Percentiles rank a stretch among this genome's conserved stretches.
Conservation (phyloP, 306 rosid species). For the Medicago lupulina region DNA sequence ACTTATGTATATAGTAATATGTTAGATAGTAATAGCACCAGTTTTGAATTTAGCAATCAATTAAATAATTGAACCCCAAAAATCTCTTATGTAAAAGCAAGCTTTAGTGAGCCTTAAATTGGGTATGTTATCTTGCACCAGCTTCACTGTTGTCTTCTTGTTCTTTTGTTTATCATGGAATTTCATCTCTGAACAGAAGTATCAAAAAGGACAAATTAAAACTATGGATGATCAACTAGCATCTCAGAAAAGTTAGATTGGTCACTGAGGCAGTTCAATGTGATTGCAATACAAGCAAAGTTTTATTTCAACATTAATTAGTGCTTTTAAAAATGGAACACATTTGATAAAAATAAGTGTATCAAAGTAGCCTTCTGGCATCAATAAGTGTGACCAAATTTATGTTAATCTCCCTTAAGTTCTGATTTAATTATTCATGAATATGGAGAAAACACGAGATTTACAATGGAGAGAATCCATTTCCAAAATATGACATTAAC, state of each 20-base stretch:
- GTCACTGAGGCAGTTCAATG: neutral
- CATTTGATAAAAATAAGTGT: neutral
- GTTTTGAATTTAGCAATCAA: constrained; percentile 24
- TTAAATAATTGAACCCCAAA: neutral
- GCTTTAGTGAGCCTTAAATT: constrained; percentile 12
- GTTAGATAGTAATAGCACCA: neutral
- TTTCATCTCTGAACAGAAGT: neutral
- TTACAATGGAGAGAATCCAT: too few relatives aligned
- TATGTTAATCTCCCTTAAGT: neutral
- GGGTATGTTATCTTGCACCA: neutral
- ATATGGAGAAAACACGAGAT: too few relatives aligned
- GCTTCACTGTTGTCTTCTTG: neutral
- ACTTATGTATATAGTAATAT: neutral
- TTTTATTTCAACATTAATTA: neutral
- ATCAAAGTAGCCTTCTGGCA: constrained; percentile 28
- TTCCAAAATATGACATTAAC: too few relatives aligned
- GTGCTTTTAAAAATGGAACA: neutral
- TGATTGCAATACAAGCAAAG: constrained; percentile 6
- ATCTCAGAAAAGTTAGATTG: neutral
- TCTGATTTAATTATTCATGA: too few relatives aligned
- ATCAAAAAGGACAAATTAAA: neutral
- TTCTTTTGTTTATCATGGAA: neutral
- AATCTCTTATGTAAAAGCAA: neutral
- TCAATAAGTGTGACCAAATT: constrained; percentile 5
- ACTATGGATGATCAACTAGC: neutral